These are phyloP conservation scores for Calycina herbarum DNA, from an alignment of 2,329 filamentous ascomycete species.

Conservation along the genomic window DNA sequence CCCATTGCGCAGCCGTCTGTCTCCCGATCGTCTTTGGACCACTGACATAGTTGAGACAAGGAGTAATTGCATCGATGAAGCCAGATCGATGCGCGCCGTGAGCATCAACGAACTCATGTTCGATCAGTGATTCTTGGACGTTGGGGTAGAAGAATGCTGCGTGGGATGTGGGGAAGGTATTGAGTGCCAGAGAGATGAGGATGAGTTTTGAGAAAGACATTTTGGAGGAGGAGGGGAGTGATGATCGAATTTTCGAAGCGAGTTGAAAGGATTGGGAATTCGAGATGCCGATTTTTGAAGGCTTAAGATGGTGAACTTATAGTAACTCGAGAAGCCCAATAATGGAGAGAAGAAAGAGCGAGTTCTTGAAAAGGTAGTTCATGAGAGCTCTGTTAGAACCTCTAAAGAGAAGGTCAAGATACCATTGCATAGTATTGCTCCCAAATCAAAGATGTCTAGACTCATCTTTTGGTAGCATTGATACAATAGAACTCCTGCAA, in stretches of 20 bases:
- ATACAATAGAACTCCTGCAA: neutral
- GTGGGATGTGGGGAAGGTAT: neutral
- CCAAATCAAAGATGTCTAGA: neutral
- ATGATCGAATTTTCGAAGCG: neutral
- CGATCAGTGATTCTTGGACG: conserved; percentile 24
- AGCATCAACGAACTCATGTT: conserved; percentile 29
- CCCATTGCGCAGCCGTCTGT: conserved; percentile 59
- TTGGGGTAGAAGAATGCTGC: conserved; percentile 27
- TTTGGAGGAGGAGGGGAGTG: neutral
- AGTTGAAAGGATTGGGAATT: neutral
- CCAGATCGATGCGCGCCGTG: conserved; percentile 25
- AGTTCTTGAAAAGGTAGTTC: neutral
- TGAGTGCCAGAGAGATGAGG: neutral
- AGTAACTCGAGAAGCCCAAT: neutral
- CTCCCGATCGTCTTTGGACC: conserved; percentile 53
- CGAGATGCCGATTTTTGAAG: neutral
- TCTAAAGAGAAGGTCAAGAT: conserved; percentile 11
- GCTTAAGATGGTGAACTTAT: neutral
- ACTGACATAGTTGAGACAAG: conserved; percentile 54
- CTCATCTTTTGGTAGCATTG: neutral
- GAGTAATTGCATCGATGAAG: conserved; percentile 57
- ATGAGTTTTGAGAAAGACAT: conserved; percentile 8
- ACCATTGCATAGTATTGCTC: neutral
- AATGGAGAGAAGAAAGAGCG: neutral
- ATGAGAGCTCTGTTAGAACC: neutral